Base-by-base conservation (phyloP, 495 filamentous ascomycete species). In the Xylaria castorea region DNA sequence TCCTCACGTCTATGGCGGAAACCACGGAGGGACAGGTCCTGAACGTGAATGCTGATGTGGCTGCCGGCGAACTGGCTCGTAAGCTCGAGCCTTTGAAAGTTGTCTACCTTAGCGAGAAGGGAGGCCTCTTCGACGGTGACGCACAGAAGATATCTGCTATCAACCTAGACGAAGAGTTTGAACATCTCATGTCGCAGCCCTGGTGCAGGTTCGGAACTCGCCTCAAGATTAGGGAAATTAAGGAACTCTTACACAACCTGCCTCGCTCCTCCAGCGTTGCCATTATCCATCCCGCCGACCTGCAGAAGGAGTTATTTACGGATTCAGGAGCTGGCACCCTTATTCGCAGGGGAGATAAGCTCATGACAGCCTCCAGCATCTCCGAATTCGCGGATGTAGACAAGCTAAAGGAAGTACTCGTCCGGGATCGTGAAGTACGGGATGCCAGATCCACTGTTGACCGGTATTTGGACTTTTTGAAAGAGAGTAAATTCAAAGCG, bases 191-290 rank as follows among this genome's bases (percentile, higher is more conserved):
- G 95, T 90, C 87, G 61, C 94, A 98, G 83, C 91, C 92, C 80
- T 99, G 96, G 96, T 97, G 97, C 79, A 92, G 92, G 73, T 96
- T 97, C 82, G 96, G 96, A 42, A 99, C 96, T 53, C 91, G 95
- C 75, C 85, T 98, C 69, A 99, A 99, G 92, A 98, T 99, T 83
- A 97, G 95, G 83, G 95, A 99, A 85, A 97, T 97, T 84, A 98
- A 98, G 86, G 93, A 96, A 25, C 88, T 99, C 11, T 85, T 99
- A 64, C 91, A 91, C 68, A 91, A 92, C 36, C 88, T 99, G 14
- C 96, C 96, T 50, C 89, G 93, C 75, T 93, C 94, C 14, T 97
- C 96, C 53, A 97, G 94, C 77, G 97, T 99, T 69, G 96, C 96
- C 34, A 98, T 99, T 78, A 98, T 99, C 74, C 94, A 97, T 81